These are phyloP conservation scores for Ophiocordyceps australis DNA, from an alignment of 2,329 filamentous ascomycete genomes.

Conservation along the genomic window DNA sequence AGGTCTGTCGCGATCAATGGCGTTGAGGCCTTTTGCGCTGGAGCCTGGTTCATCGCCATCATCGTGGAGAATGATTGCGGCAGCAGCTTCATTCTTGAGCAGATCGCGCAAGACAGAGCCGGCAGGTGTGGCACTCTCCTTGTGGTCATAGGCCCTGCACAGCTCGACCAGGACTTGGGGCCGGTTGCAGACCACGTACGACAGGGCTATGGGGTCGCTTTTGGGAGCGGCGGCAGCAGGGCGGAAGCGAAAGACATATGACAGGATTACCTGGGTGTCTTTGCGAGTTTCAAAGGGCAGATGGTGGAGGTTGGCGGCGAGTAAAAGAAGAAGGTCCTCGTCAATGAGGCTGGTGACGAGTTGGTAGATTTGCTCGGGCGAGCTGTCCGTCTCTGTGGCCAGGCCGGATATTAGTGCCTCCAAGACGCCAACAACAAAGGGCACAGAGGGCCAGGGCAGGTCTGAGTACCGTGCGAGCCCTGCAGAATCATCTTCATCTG, in stretches of 20 bases:
- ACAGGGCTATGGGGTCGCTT: slow-evolving; percentile 66
- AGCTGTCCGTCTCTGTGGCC: slow-evolving; percentile 60
- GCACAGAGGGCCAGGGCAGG: neutral
- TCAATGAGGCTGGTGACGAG: slow-evolving; percentile 72
- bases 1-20: slow-evolving; percentile 56
- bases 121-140: slow-evolving; percentile 81
- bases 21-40: slow-evolving; percentile 55
- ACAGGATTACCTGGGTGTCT: slow-evolving; percentile 90
- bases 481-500: slow-evolving; percentile 91
- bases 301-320: slow-evolving; percentile 66
- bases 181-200: slow-evolving; percentile 72
- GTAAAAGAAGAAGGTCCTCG: slow-evolving; percentile 72
- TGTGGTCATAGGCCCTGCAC: slow-evolving; percentile 76
- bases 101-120: slow-evolving; percentile 81
- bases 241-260: slow-evolving; percentile 82
- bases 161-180: slow-evolving; percentile 78
- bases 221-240: slow-evolving; percentile 47
- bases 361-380: slow-evolving; percentile 73
- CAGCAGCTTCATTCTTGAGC: slow-evolving; percentile 74
- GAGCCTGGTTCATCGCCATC: slow-evolving; percentile 57
- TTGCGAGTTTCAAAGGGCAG: slow-evolving; percentile 93
- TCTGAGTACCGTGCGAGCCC: slow-evolving; percentile 61
- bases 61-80: slow-evolving; percentile 83
- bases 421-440: too few species aligned
- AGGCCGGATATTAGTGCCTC: too few species aligned